These are phyloP conservation scores for Fusarium guadeloupense DNA, from an alignment of 2,329 filamentous ascomycete species.

Conservation along the genomic window DNA sequence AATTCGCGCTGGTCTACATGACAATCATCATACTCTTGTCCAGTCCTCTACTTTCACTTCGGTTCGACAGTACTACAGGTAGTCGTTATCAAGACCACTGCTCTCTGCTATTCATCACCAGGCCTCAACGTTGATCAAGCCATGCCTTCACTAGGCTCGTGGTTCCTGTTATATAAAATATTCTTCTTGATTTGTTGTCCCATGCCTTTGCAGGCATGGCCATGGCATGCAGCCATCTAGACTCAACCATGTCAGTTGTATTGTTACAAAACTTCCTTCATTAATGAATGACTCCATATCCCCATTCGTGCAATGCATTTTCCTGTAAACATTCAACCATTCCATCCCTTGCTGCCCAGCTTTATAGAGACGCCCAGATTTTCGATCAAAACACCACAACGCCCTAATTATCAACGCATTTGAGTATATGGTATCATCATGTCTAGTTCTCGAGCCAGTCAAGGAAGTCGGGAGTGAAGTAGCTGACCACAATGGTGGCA, in stretches of 20 bases:
- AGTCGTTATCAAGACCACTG: too few relatives aligned
- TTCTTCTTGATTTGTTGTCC: background rate
- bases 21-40: conserved; percentile 1
- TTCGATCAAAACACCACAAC: conserved; percentile 21
- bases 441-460: conserved; percentile 69
- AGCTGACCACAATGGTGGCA: conserved; percentile 91
- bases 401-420: conserved; percentile 10
- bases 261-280: background rate
- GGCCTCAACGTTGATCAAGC: background rate
- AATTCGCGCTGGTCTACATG: background rate
- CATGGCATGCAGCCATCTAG: background rate
- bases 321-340: background rate
- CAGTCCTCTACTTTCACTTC: background rate
- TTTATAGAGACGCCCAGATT: conserved; percentile 19
- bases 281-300: background rate
- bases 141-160: background rate
- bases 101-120: too few relatives aligned
- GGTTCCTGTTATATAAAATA: background rate
- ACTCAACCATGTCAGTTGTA: background rate
- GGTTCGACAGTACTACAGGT: background rate
- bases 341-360: conserved; percentile 16
- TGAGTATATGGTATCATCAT: conserved; percentile 10
- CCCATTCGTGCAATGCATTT: background rate
- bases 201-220: background rate
- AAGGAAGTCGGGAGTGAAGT: conserved; percentile 86